phyloP scores from a whole-genome alignment of 2,329 filamentous ascomycete species.

The Cordyceps cicadae region DNA sequence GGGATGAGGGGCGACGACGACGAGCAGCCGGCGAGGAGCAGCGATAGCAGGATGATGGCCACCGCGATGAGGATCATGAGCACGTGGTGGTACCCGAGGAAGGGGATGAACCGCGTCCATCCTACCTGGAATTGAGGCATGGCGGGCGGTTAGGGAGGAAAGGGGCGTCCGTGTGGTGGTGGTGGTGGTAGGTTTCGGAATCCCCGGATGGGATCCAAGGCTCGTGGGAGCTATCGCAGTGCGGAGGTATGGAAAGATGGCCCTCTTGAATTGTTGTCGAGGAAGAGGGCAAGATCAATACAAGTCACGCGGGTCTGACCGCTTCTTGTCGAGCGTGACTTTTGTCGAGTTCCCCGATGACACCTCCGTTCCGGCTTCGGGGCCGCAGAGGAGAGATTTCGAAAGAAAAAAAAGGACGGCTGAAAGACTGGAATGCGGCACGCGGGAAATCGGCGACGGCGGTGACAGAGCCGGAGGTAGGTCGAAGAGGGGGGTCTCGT shows the following conservation, averaged over 20 bases:
- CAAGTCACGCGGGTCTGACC: background rate
- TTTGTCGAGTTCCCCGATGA: background rate
- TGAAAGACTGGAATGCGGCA: constrained; percentile 1
- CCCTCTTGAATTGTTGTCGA: background rate
- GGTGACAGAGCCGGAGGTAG: background rate
- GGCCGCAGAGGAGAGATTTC: background rate
- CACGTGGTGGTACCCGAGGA: constrained; percentile 72
- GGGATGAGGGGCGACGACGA: constrained; percentile 93
- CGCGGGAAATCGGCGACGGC: background rate
- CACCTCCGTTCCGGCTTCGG: background rate
- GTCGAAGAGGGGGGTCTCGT: background rate
- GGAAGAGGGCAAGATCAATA: background rate
- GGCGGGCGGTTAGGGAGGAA: background rate
- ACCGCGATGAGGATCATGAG: constrained; percentile 96
- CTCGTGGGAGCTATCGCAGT: constrained; percentile 2
- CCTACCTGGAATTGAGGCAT: constrained; percentile 14
- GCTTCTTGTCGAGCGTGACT: background rate
- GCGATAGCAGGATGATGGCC: constrained; percentile 86
- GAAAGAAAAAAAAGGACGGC: background rate
- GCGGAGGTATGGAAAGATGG: background rate
- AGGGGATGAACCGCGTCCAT: constrained; percentile 48
- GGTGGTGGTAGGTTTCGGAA: background rate
- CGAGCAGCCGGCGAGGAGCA: constrained; percentile 90
- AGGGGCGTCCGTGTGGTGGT: background rate
- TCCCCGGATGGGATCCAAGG: background rate